phyloP scores from a whole-genome alignment of 768 basidiomycete species.

The Gymnopilus junonius region DNA sequence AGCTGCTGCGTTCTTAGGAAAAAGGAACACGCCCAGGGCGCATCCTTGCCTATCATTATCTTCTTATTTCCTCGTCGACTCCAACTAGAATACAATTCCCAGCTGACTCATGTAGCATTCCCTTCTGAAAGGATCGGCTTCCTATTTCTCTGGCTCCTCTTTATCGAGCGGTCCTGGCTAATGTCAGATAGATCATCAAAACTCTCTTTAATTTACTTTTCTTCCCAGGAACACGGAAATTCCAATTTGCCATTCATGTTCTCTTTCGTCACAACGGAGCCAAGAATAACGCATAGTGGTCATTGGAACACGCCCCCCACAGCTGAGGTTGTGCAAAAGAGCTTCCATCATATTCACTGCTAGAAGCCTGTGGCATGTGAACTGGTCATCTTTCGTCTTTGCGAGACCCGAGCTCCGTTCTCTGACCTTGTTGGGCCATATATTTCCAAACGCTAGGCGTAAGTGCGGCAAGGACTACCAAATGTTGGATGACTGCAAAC shows the following conservation, averaged over 20 bases:
- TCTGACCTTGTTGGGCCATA: background rate
- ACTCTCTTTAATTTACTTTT: background rate
- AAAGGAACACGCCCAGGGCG: background rate
- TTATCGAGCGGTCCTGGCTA: background rate
- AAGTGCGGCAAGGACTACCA: no score
- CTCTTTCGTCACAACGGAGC: background rate
- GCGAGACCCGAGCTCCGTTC: background rate
- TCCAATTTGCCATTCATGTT: background rate
- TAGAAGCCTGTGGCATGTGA: constrained; percentile 3
- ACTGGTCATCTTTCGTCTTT: background rate
- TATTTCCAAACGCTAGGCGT: background rate
- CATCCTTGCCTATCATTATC: background rate
- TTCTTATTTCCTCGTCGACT: background rate
- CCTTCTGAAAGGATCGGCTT: background rate
- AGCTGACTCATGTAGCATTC: background rate
- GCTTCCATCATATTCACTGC: background rate
- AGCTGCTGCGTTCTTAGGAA: background rate
- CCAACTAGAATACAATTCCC: background rate
- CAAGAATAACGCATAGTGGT: background rate
- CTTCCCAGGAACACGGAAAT: background rate
- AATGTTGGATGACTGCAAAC: no score
- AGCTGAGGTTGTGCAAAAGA: background rate
- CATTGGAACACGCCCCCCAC: background rate
- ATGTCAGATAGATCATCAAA: background rate
- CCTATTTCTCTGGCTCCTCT: background rate